Conservation (phyloP, 495 filamentous ascomycete species). For the Tuber brumale region DNA sequence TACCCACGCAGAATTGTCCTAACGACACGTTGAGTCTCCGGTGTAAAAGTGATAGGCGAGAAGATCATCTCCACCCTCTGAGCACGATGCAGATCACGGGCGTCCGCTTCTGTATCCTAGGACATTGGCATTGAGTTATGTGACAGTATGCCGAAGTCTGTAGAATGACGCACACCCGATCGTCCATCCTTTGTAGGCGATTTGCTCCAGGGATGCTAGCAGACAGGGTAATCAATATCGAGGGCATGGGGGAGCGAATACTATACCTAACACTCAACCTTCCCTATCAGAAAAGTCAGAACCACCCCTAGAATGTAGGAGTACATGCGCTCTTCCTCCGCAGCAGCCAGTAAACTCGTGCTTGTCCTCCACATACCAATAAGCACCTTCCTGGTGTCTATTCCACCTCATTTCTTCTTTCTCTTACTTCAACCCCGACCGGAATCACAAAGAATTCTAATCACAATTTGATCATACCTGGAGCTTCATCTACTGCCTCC, state of each 20-base stretch:
- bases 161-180: conserved; percentile 68
- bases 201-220: conserved; percentile 41
- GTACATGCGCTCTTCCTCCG: conserved; percentile 71
- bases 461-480: conserved; percentile 40
- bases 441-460: conserved; percentile 27
- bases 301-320: background rate
- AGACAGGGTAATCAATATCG: conserved; percentile 58
- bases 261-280: conserved; percentile 44
- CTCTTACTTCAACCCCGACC: conserved; percentile 42
- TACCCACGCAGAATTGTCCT: conserved; percentile 85
- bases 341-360: conserved; percentile 22
- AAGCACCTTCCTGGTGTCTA: conserved; percentile 38
- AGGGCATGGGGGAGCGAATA: conserved; percentile 55
- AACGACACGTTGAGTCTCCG: conserved; percentile 67
- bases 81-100: conserved; percentile 67
- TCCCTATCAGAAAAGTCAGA: conserved; percentile 33
- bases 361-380: conserved; percentile 41
- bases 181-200: conserved; percentile 34
- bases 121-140: conserved; percentile 68
- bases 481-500: conserved; percentile 41
- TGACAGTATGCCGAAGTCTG: conserved; percentile 67
- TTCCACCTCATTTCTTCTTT: conserved; percentile 37
- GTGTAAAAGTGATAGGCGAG: conserved; percentile 68
- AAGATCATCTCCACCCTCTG: conserved; percentile 76
- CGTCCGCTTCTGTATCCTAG: conserved; percentile 63